Conservation (phyloP, 1,284 basidiomycete genomes). For the Pholiota adiposa region DNA sequence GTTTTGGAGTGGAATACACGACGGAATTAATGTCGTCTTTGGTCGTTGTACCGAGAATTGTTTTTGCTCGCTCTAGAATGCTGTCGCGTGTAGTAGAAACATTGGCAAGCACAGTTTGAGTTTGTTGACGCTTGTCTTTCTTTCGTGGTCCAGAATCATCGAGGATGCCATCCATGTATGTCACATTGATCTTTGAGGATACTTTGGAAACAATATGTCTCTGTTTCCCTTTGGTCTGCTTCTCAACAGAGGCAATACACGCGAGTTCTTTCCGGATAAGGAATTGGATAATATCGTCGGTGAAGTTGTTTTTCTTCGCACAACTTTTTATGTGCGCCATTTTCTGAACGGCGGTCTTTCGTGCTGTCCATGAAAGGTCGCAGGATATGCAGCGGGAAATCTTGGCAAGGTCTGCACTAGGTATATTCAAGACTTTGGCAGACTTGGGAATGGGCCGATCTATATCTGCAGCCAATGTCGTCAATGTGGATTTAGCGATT, state of each 20-base stretch:
- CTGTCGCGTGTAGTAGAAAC: slow-evolving; percentile 50
- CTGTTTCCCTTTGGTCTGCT: not conserved
- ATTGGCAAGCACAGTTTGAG: slow-evolving; percentile 49
- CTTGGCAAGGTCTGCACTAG: slow-evolving; percentile 48
- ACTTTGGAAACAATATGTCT: slow-evolving; percentile 4
- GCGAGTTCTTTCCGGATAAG: slow-evolving; percentile 56
- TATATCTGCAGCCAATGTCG: not conserved
- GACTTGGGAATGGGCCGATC: not conserved
- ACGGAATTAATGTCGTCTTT: slow-evolving; percentile 16
- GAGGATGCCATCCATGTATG: slow-evolving; percentile 59
- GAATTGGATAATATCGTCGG: slow-evolving; percentile 55
- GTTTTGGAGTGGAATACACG: not conserved
- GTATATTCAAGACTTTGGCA: slow-evolving; percentile 37
- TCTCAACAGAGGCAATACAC: slow-evolving; percentile 19
- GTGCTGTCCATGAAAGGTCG: slow-evolving; percentile 65
- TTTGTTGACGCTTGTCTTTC: slow-evolving; percentile 44
- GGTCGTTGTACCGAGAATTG: slow-evolving; percentile 35
- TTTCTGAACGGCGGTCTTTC: slow-evolving; percentile 66
- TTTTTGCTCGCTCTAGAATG: slow-evolving; percentile 60
- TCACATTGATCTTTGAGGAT: slow-evolving; percentile 33
- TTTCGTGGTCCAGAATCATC: slow-evolving; percentile 48
- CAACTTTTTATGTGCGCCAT: slow-evolving; percentile 68
- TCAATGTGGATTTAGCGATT: not conserved
- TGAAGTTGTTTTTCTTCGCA: slow-evolving; percentile 59
- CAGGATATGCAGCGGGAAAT: slow-evolving; percentile 69